Percentiles rank a stretch among this genome's conserved stretches.
Conservation (phyloP, 140 eudicot species). For the Eryngium alpinum region DNA sequence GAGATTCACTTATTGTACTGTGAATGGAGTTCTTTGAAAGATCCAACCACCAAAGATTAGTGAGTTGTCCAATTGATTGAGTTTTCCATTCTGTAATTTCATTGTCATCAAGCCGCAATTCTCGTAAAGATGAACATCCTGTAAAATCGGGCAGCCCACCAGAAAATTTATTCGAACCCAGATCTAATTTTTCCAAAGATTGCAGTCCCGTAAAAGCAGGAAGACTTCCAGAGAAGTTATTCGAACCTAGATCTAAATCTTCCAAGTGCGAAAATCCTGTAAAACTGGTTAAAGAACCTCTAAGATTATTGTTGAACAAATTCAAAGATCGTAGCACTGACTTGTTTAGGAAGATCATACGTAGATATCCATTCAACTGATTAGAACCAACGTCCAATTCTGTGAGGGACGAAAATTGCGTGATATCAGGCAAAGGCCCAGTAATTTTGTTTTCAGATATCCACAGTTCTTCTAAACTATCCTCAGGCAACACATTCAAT, state of each 20-base stretch:
- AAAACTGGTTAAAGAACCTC: neutral
- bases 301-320: neutral
- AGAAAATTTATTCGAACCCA: neutral
- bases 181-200: neutral
- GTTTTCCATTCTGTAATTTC: neutral
- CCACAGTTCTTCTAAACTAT: neutral
- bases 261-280: neutral
- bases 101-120: neutral
- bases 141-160: constrained; percentile 13
- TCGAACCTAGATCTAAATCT: neutral
- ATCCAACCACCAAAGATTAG: neutral
- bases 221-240: neutral
- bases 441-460: constrained; percentile 1
- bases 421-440: constrained; percentile 21
- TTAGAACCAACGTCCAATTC: neutral
- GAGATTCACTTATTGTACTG: neutral
- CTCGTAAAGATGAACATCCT: neutral
- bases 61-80: neutral
- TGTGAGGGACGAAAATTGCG: constrained; percentile 5
- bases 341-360: neutral
- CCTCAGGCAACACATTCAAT: neutral
- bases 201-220: neutral
- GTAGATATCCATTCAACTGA: neutral
- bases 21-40: neutral
- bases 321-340: neutral